These are phyloP conservation scores for Fomitopsis palustris DNA, from an alignment of 1,284 basidiomycete genomes.

Conservation along the genomic window DNA sequence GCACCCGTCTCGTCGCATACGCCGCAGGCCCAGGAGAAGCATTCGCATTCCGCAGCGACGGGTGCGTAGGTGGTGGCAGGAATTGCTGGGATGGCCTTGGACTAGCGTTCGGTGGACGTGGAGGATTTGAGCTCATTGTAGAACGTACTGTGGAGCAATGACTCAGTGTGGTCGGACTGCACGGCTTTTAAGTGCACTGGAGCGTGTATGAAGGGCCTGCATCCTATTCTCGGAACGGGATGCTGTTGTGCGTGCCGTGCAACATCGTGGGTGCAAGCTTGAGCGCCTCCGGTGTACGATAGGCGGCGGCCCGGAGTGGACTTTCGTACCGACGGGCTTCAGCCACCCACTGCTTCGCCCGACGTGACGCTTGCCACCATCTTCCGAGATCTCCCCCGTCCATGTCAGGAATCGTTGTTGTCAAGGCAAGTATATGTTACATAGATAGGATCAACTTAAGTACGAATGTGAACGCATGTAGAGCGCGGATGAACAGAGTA, in stretches of 20 bases:
- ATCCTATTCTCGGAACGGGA: neutral
- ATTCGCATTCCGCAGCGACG: constrained; percentile 4
- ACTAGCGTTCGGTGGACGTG: neutral
- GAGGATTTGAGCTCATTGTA: neutral
- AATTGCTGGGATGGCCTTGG: neutral
- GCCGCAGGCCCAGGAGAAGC: neutral
- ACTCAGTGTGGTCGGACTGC: neutral
- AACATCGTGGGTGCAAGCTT: too few relatives aligned
- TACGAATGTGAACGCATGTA: too few relatives aligned
- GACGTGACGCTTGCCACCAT: too few relatives aligned
- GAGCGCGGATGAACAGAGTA: too few relatives aligned
- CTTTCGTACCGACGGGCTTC: neutral
- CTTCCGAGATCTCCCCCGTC: too few relatives aligned
- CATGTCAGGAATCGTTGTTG: too few relatives aligned
- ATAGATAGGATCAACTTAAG: too few relatives aligned
- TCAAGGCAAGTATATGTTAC: too few relatives aligned
- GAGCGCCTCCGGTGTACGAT: too few relatives aligned
- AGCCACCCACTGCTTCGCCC: neutral
- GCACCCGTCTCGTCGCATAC: neutral
- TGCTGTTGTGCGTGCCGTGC: too few relatives aligned
- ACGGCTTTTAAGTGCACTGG: neutral
- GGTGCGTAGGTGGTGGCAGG: constrained; percentile 9
- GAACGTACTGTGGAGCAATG: neutral
- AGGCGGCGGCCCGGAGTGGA: too few relatives aligned
- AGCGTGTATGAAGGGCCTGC: neutral